Base-by-base conservation (phyloP, 2,329 filamentous ascomycete genomes). In the Calonectria fujianensis region DNA sequence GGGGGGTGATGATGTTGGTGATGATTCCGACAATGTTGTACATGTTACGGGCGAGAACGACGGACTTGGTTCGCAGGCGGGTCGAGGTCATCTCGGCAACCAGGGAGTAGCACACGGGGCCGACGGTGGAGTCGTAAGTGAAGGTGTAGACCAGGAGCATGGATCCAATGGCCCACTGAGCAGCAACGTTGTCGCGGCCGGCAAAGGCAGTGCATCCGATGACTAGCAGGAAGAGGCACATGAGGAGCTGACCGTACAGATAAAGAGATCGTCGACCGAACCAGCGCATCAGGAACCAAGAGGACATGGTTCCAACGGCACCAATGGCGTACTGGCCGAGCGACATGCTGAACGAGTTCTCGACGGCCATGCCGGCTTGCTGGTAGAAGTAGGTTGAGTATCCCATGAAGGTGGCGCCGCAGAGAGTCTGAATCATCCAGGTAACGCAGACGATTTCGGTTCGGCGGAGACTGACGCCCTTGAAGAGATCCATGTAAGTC, bases 31-130 rank as follows among this genome's bases (percentile, higher is more conserved):
- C 80, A 7, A 90, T 82, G 75, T 91, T 89, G 82, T 90, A 91
- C 27, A 85, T 69, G 75, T 85, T 86, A 63, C 88, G 83, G 10
- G 86, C 87, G 24, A 89, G 79, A 16, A 88, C 87, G 24, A 89
- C 85, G 0, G 87, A 87, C 80, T 88, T 87, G 63, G 85, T 87
- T 59, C 87, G 84, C 27, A 89, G 84, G 50, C 87, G 87, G 5
- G 87, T 88, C 0, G 86, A 87, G 0, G 85, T 84, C 4, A 88
- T 75, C 79, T 89, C 88, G 1, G 88, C 91, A 6, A 98, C 95
- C 41, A 98, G 90, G 0, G 95, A 96, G 86, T 97, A 98, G 85
- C 94, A 96, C 32, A 98, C 95, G 48, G 76, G 85, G 0, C 85
- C 85, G 32, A 86, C 83, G 7, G 85, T 86, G 50, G 79, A 80